Evolutionary conservation across 768 basidiomycete genomes (phyloP).

Genomic region (button mushroom (Agaricus bisporus)): DNA sequence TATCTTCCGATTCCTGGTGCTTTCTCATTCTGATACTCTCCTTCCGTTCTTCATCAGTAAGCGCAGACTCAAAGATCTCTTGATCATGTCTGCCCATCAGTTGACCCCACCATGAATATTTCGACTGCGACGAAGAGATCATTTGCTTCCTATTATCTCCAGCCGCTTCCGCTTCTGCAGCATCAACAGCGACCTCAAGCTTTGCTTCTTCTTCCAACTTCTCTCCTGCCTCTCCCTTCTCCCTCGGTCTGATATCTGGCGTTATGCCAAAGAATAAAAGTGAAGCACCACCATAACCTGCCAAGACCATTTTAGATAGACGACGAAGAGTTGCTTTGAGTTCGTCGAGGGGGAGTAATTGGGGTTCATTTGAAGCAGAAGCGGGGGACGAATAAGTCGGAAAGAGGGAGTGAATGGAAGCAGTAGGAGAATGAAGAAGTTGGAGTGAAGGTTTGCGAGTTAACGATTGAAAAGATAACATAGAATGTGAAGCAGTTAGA

Average conservation of each 20-base stretch:
- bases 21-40: constrained; percentile 18
- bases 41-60: constrained; percentile 17
- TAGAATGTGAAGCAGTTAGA: constrained; percentile 6
- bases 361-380: constrained; percentile 11
- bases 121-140: constrained; percentile 26
- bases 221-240: constrained; percentile 20
- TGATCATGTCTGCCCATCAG: constrained; percentile 75
- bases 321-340: constrained; percentile 69
- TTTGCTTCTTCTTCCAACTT: constrained; percentile 54
- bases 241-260: constrained; percentile 14
- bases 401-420: constrained; percentile 10
- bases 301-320: constrained; percentile 76
- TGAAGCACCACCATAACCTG: constrained; percentile 79
- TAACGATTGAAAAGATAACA: constrained; percentile 17
- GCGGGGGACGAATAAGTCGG: constrained; percentile 11
- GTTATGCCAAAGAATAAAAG: constrained; percentile 76
- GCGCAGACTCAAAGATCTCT: constrained; percentile 71
- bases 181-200: constrained; percentile 61
- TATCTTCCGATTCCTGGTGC: constrained; percentile 25
- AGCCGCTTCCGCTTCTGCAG: constrained; percentile 60
- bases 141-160: constrained; percentile 44
- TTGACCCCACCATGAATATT: constrained; percentile 82
- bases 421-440: neutral
- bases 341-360: constrained; percentile 34
- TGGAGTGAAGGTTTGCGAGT: constrained; percentile 16